A percentile compares a stretch with the other conserved stretches of the same genome.
phyloP scores from a whole-genome alignment of 2,329 filamentous ascomycete species.

The Scleromitrula shiraiana region DNA sequence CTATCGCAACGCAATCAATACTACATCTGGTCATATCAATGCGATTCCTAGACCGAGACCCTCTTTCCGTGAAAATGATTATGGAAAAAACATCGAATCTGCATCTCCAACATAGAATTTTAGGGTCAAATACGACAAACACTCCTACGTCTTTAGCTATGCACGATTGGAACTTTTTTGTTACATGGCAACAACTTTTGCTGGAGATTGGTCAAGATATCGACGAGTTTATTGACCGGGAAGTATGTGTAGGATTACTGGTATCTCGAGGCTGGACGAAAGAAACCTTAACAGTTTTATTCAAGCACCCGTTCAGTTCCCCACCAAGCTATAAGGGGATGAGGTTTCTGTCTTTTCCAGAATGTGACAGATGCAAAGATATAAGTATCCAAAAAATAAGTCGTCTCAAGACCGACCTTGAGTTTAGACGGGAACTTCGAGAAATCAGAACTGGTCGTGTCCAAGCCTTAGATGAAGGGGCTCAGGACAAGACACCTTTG shows the following conservation, averaged over 20 bases:
- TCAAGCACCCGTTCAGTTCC: background rate
- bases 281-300: background rate
- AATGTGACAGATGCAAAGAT: background rate
- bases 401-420: background rate
- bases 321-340: background rate
- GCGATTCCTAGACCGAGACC: background rate
- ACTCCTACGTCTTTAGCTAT: background rate
- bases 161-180: background rate
- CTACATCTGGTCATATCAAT: background rate
- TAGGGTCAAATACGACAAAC: background rate
- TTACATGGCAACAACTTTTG: background rate
- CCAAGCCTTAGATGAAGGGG: background rate
- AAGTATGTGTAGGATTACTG: background rate
- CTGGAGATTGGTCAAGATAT: background rate
- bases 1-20: background rate
- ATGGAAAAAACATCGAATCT: background rate
- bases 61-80: background rate
- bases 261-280: background rate
- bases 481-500: background rate
- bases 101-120: background rate
- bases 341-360: background rate
- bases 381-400: background rate
- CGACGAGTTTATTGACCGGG: background rate
- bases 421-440: background rate
- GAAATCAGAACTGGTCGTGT: background rate